Base-by-base conservation (phyloP, 108 stramenopile species). In the Schizochytrium sp. region DNA sequence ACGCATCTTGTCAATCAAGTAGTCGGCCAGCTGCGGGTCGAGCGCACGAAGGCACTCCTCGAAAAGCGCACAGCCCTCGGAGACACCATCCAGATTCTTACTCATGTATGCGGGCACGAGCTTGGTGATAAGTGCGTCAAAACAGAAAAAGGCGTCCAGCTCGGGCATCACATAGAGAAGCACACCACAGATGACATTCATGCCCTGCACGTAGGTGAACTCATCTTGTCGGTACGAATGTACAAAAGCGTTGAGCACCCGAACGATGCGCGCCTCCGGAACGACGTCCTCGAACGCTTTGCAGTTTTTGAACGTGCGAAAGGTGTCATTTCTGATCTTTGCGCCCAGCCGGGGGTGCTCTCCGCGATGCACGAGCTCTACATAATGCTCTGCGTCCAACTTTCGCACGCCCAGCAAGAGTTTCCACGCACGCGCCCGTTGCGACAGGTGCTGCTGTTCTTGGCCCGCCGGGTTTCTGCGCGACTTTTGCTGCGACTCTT, bases 141-240 rank as follows among this genome's bases (percentile, higher is more conserved):
- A 83, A 23, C 76, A 83, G 76, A 53, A 83, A 53, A 83, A 83
- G 3, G 76, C 76, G 51, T 83, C 76, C 19, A 83, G 4, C 51
- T 83, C 76, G 16, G 76, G 76, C 76, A 83, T 83, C 23, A 83
- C 76, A 23, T 83, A 83, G 12, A 83, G 51, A 43, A 83, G 45
- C 45, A 83, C 51, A 34, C 76, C 76, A 23, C 76, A 83, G 3
- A 83, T 83, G 18, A 83, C 76, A 23, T 83, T 83, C 76, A 83
- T 83, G n/a, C 76, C 76, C 28, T 83, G 76, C 45, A 83, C 76
- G 28, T 83, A 83, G 51, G 51, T 83, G 51, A 83, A 83, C 76
- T 83, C 43, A 12, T 83, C 51, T 34, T 83, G 48, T 16, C 14
- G 14, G 76, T 53, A 53, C 76, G 76, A 47, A 34, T 83, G 76